Percentiles rank a stretch among this genome's conserved stretches.
These are phyloP conservation scores for Ambispora gerdemannii DNA, from an alignment of 192 early-diverging fungal genomes.

Conservation along the genomic window DNA sequence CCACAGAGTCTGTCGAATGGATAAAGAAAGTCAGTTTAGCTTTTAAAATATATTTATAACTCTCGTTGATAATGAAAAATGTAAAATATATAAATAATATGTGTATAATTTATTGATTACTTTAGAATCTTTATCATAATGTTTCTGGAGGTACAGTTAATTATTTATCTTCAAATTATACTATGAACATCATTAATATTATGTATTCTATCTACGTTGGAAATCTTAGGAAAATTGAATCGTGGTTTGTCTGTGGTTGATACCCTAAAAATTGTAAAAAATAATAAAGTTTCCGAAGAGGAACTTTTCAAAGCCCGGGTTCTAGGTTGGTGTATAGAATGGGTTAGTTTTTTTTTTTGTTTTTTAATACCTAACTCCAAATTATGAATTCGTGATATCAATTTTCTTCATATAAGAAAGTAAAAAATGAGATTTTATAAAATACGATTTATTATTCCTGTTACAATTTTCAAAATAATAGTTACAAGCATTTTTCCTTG, in stretches of 20 bases:
- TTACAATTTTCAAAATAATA: too few relatives aligned
- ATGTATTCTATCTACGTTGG: background rate
- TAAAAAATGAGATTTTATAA: too few relatives aligned
- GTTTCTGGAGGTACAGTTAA: constrained; percentile 53
- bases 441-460: too few relatives aligned
- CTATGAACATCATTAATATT: background rate
- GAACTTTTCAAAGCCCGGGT: constrained; percentile 85
- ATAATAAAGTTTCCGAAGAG: constrained; percentile 67
- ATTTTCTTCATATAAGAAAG: too few relatives aligned
- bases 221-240: constrained; percentile 91
- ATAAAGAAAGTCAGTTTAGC: constrained; percentile 49
- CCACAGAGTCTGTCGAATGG: constrained; percentile 64
- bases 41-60: background rate
- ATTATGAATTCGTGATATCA: too few relatives aligned
- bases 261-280: constrained; percentile 77
- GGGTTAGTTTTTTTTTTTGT: constrained; percentile 49
- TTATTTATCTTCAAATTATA: background rate
- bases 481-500: constrained; percentile 98
- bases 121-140: constrained; percentile 49
- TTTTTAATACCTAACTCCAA: too few relatives aligned
- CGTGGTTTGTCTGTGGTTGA: constrained; percentile 94
- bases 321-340: constrained; percentile 94
- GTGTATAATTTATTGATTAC: constrained; percentile 53
- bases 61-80: background rate
- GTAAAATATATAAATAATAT: background rate